phyloP scores from a whole-genome alignment of 2,329 filamentous ascomycete genomes.

The Aspergillus intermedius region DNA sequence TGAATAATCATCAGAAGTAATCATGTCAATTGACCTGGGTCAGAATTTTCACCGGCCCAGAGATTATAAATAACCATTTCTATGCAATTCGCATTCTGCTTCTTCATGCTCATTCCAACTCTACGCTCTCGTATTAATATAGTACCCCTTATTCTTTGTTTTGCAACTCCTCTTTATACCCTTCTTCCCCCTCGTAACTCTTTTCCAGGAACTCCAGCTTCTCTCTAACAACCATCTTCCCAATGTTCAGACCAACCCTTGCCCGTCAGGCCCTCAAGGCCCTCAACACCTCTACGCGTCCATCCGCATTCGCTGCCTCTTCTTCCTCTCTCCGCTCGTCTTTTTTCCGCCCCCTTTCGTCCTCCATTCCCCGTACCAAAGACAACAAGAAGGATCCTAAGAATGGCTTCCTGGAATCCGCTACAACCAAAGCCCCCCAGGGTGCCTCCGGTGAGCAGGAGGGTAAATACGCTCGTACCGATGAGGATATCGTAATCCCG shows the following conservation, averaged over 20 bases:
- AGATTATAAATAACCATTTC: too few species aligned
- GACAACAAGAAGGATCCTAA: slow-evolving; percentile 18
- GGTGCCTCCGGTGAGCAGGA: slow-evolving; percentile 40
- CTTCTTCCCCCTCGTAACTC: background rate
- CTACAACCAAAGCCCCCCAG: slow-evolving; percentile 26
- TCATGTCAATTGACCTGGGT: too few species aligned
- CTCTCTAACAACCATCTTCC: background rate
- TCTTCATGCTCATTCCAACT: too few species aligned
- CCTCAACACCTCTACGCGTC: slow-evolving; percentile 14
- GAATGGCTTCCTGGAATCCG: slow-evolving; percentile 19
- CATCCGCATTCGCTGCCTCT: slow-evolving; percentile 8
- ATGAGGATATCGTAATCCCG: slow-evolving; percentile 68
- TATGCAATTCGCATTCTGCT: too few species aligned
- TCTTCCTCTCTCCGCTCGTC: slow-evolving; percentile 6
- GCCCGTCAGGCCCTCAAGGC: slow-evolving; percentile 21
- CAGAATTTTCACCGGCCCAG: too few species aligned
- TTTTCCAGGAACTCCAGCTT: too few species aligned
- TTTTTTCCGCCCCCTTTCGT: slow-evolving; percentile 24
- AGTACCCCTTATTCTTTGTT: background rate
- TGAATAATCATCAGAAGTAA: too few species aligned
- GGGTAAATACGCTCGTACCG: slow-evolving; percentile 71
- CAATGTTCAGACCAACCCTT: slow-evolving; percentile 25
- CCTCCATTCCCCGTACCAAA: slow-evolving; percentile 19
- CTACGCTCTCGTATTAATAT: too few species aligned
- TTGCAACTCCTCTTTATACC: background rate